Evolutionary conservation across 106 monocot genomes (phyloP).

Genomic region (Narthecium ossifragum): DNA sequence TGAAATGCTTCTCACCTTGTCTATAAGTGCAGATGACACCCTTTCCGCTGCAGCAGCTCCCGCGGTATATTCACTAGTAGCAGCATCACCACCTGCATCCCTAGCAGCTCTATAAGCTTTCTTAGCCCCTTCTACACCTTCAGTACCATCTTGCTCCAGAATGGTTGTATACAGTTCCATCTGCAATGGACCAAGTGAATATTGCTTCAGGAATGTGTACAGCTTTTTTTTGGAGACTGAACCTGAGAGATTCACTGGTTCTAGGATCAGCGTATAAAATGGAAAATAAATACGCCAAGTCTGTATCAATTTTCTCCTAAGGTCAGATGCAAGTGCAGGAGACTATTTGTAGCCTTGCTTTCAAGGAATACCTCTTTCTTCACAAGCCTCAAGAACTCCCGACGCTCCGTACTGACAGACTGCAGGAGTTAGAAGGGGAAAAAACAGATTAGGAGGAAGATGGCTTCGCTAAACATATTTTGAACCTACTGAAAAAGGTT

Average conservation of each 20-base stretch:
- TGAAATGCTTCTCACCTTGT: constrained; percentile 49
- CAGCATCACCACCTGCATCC: constrained; percentile 45
- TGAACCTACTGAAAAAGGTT: no score
- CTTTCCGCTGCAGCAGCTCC: constrained; percentile 50
- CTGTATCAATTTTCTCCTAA: no score
- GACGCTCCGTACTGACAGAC: constrained; percentile 85
- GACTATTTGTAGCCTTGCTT: no score
- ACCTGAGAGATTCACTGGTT: no score
- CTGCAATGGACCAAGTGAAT: constrained; percentile 52
- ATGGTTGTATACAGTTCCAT: constrained; percentile 80
- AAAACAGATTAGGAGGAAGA: not conserved
- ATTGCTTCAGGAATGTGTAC: no score
- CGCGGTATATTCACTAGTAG: no score
- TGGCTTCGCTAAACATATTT: no score
- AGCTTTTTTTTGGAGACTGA: no score
- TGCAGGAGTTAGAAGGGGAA: constrained; percentile 26
- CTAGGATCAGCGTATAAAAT: no score
- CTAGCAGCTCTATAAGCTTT: constrained; percentile 80
- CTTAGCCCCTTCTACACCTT: constrained; percentile 94
- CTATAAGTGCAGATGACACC: constrained; percentile 71
- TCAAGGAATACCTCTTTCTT: constrained; percentile 80
- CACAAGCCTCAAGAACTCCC: constrained; percentile 74
- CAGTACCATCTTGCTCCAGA: constrained; percentile 84
- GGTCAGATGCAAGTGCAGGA: no score
- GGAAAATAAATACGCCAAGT: no score